These are phyloP conservation scores for Anthracocystis walkeri DNA, from an alignment of 1,284 basidiomycete genomes.

Conservation along the genomic window DNA sequence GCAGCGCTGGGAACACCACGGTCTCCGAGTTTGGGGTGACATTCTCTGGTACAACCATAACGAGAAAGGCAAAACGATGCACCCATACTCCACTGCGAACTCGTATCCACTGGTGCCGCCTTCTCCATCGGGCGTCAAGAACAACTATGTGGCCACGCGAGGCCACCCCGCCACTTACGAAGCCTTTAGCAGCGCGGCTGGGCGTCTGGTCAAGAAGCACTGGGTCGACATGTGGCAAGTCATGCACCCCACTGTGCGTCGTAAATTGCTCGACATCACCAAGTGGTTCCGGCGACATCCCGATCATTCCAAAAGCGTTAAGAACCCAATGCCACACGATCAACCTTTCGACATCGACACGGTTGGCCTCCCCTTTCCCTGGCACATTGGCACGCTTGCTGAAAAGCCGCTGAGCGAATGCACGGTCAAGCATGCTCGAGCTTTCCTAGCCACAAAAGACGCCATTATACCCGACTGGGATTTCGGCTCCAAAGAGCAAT, in stretches of 20 bases:
- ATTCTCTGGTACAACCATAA: constrained; percentile 11
- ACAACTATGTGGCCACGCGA: neutral
- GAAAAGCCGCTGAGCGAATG: neutral
- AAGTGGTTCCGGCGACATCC: constrained; percentile 13
- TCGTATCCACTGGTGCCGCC: neutral
- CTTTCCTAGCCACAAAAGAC: neutral
- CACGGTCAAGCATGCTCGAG: neutral
- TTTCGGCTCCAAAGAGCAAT: constrained; percentile 8
- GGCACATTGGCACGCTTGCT: neutral
- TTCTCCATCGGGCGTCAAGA: neutral
- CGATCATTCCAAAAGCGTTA: constrained; percentile 14
- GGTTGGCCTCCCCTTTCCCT: constrained; percentile 9
- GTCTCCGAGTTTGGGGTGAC: constrained; percentile 10
- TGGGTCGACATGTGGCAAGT: constrained; percentile 1
- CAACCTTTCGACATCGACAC: constrained; percentile 22
- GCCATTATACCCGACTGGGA: constrained; percentile 14
- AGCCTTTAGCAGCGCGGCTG: neutral
- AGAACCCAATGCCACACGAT: constrained; percentile 13
- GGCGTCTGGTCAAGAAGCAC: neutral
- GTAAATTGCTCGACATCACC: neutral
- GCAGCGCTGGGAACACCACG: constrained; percentile 3
- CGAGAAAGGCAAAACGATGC: constrained; percentile 4
- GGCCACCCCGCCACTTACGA: neutral
- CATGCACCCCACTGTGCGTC: neutral
- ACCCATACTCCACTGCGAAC: neutral